Evolutionary conservation across 2,329 filamentous ascomycete species (phyloP), one percentile per base, ranked within the genome.

Genomic region (Leptodontidium sp.): DNA sequence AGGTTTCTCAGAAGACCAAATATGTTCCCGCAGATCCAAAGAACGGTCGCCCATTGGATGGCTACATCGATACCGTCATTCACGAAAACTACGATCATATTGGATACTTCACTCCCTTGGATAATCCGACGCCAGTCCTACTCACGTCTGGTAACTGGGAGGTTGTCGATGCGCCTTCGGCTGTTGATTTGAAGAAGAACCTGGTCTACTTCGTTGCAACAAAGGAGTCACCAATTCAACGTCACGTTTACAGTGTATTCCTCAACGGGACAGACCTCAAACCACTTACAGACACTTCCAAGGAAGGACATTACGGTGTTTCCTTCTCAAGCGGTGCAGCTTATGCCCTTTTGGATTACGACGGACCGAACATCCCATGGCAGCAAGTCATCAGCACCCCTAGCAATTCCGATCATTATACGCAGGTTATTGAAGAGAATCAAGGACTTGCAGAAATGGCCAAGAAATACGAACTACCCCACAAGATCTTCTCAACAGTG

Each of bases 131-230:
- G n/a, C 94, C 96, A 6, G 82, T 93, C 58, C 88, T 97, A 84
- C 88, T 99, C 50, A 99, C 96, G 0, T 90, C 91, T 47, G 96
- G 96, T 5, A 80, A 91, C 40, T 99, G 95, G 94, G 97, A 99
- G 79, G 95, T 99, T 0, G 93, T 93, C 4, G 85, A 91, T 64
- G 93, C 92, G 0, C 93, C 95, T 0, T 93, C 93, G 1, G 91
- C 93, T 0, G 87, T 99, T 29, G 95, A 98, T 77, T 81, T 98
- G 49, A 87, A 89, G 73, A 91, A 91, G 73, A 97, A 97, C 75
- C 80, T 97, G 9, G 94, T 98, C 14, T 99, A 99, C 80, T 98
- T 97, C 77, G 84, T 94, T 61, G 90, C 90, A 1, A 96, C 96
- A 1, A 94, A 95, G 77, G 91, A 96, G 74, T 92, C 92, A 4